Base-by-base conservation (phyloP, 805 yeast genomes). In the Ogataea salicorniae region DNA sequence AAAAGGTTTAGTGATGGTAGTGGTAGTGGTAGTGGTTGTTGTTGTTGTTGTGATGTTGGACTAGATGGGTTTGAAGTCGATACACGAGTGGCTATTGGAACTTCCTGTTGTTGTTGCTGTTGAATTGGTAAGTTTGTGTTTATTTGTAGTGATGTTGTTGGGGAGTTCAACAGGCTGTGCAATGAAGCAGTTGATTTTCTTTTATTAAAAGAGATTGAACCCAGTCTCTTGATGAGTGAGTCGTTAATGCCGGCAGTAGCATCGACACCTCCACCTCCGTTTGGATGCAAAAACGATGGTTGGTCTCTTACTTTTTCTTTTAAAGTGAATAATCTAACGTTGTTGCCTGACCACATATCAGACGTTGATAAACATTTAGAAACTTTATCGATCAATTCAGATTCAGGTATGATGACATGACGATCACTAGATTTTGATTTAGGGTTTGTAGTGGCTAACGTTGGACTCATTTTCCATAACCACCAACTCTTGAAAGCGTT, bases 291-390 rank as follows among this genome's bases (percentile, higher is more conserved):
- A 6, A 70, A 46, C 4, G 70, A 50, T 6, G 61, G 55, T 4
- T 42, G 37, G 17, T 46, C 56, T 37, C 47, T 45, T 11, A 20
- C 26, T n/a, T 41, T 42, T 15, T 52, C 56, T 43, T 58, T 60
- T 11, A 73, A 57, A 39, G 63, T 68, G 61, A 79, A 77, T 15
- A 79, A 60, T 44, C 56, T 64, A n/a, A 77, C 63, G n/a, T 60
- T 54, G 1, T 81, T 74, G 3, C 69, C 69, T 11, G 60, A 58
- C 79, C 80, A 79, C n/a, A 70, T 60, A 43, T 75, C 74, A 16
- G 57, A 45, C 5, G 53, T 46, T 15, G 53, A 35, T 20, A 62
- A 43, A 43, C 58, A 48, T 5, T 49, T 49, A 1, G 43, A 33
- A 14, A 48, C 57, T 5, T 42, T 22, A 2, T 46, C 37, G 15